phyloP scores from a whole-genome alignment of 148 eudicot genomes.

The Rhododendron vialii region DNA sequence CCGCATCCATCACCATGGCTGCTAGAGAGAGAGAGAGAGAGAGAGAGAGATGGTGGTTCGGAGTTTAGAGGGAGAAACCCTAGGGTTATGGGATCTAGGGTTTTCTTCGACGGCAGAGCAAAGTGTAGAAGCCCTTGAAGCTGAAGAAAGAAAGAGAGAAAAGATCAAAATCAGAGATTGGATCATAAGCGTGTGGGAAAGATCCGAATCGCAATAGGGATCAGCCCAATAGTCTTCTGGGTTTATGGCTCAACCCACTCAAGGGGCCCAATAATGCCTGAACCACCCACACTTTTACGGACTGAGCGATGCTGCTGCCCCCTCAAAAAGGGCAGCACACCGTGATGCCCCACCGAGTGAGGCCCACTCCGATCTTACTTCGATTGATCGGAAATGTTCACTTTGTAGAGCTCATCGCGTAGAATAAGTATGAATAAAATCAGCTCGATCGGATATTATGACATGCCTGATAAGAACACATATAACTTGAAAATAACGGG shows the following conservation, averaged over 20 bases:
- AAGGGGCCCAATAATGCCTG: neutral
- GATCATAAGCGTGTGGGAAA: neutral
- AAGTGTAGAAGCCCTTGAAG: neutral
- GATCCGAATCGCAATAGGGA: neutral
- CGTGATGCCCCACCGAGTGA: too few relatives aligned
- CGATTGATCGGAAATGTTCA: too few relatives aligned
- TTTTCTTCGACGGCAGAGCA: neutral
- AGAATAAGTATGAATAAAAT: too few relatives aligned
- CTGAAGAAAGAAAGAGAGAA: neutral
- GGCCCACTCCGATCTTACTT: too few relatives aligned
- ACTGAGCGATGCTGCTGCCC: too few relatives aligned
- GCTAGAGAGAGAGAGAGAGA: neutral
- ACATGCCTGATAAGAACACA: too few relatives aligned
- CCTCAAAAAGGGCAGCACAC: too few relatives aligned
- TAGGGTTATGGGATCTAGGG: neutral
- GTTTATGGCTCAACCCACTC: neutral
- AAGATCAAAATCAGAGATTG: neutral
- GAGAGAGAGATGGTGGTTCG: neutral
- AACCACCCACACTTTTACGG: too few relatives aligned
- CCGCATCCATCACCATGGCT: slow-evolving; percentile 4
- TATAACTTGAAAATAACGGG: too few relatives aligned
- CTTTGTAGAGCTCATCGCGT: too few relatives aligned
- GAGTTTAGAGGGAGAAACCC: neutral
- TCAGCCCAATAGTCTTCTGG: neutral
- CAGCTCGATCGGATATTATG: too few relatives aligned